phyloP scores from a whole-genome alignment of 2,329 filamentous ascomycete species.

The Chrysosporium queenslandicum region DNA sequence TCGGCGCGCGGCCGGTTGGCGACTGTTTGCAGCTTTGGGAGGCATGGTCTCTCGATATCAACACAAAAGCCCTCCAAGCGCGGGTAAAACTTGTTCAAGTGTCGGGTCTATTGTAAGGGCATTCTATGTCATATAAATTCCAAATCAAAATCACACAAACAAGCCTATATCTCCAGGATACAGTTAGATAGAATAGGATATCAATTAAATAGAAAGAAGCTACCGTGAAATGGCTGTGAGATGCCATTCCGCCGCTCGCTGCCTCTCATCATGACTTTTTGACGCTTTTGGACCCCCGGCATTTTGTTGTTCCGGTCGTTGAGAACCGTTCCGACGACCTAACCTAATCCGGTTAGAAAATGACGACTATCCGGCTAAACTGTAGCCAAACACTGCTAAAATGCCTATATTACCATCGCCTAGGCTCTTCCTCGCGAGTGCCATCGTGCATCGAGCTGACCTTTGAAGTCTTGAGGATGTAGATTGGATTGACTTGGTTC shows the following conservation, averaged over 20 bases:
- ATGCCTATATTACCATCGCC: no score
- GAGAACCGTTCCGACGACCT: no score
- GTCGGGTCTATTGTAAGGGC: neutral
- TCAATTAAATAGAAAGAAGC: neutral
- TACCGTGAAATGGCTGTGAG: no score
- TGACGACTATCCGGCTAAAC: no score
- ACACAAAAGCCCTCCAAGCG: neutral
- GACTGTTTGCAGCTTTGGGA: conserved; percentile 12
- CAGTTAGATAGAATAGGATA: neutral
- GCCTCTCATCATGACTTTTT: no score
- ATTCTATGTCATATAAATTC: neutral
- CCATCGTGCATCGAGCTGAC: no score
- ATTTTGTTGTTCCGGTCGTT: neutral
- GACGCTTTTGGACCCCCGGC: neutral
- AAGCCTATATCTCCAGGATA: neutral
- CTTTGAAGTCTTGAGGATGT: no score
- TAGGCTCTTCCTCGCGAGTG: no score
- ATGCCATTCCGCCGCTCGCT: no score
- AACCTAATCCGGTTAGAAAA: no score
- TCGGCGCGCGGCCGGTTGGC: conserved; percentile 5
- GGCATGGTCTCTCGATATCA: conserved; percentile 5
- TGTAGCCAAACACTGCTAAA: no score
- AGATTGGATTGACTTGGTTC: no score
- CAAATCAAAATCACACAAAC: neutral
- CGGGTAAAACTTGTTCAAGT: neutral